Evolutionary conservation across 257 asterid species (phyloP), one percentile per base, ranked within the genome.

Genomic region (Nicotiana tabacum): DNA sequence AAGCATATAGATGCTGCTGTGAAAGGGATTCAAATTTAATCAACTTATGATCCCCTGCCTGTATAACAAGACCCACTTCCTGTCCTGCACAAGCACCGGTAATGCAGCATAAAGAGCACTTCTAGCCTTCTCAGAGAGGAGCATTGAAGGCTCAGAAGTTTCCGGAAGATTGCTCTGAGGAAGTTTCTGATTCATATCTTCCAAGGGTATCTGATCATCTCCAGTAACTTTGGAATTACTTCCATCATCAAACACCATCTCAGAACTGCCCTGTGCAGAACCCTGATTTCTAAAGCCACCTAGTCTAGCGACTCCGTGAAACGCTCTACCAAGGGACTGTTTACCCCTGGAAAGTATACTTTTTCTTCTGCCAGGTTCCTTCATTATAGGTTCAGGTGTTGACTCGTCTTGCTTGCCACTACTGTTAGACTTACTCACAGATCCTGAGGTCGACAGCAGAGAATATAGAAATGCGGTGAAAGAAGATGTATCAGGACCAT

Each of bases 401-500:
- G 88, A 77, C 60, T 86, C 89, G 17, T 83, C 95, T 16, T 68
- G 82, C 60, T 90, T 84, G 53, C 74, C 87, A 27, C 86, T 86
- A 48, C 58, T 67, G 27, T 86, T 80, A 35, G 91, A 69, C 77
- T 85, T 82, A 66, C 81, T 80, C n/a, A 81, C 89, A 70, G 92
- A 72, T 69, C 90, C 94, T 4, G 99, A 87, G 81, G 93, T 87
- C 79, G 95, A 94, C 80, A 94, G 83, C 32, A 96, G 87, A 48
- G 99, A 96, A 83, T 88, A 91, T 0, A 94, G 86, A 85, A 96
- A 96, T 6, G 99, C 98, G 6, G 98, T 24, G 87, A 96, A 93
- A 2, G 99, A 96, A 65, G 99, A 93, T 24, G 99, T 96, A 90
- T 96, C 98, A 9, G 99, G 99, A 76, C 97, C 98, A 64, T 90